A percentile compares a stretch with the other conserved stretches of the same genome.
Conservation (phyloP, 208 protist genomes). For the Crithidia bombi region DNA sequence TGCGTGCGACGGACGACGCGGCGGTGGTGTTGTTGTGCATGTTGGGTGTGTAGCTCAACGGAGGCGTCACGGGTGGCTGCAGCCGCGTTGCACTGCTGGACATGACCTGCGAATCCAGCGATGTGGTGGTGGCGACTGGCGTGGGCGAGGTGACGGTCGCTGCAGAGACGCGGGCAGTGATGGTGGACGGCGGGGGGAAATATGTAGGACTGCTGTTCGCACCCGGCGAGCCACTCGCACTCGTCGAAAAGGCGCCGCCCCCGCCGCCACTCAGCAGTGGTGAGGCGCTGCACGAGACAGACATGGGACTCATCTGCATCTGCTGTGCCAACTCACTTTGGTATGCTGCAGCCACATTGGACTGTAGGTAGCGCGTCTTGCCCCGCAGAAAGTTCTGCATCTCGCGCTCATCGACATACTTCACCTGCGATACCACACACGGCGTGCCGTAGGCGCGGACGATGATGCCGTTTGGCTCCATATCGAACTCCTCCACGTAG, state of each 20-base stretch:
- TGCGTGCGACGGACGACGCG: neutral
- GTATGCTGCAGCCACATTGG: slow-evolving; percentile 16
- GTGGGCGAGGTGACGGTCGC: neutral
- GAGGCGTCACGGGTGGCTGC: neutral
- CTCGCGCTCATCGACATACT: slow-evolving; percentile 57
- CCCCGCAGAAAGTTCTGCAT: slow-evolving; percentile 27
- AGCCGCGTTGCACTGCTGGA: neutral
- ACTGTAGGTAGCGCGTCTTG: slow-evolving; percentile 25
- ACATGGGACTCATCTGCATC: slow-evolving; percentile 6
- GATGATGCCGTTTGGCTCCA: slow-evolving; percentile 90
- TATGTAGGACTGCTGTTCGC: neutral
- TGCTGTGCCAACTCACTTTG: slow-evolving; percentile 13
- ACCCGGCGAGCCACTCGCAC: neutral
- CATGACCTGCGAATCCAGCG: neutral
- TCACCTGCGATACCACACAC: slow-evolving; percentile 79
- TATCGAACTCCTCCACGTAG: slow-evolving; percentile 91
- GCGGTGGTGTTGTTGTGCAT: neutral
- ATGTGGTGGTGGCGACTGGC: neutral
- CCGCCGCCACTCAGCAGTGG: neutral
- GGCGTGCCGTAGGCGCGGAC: slow-evolving; percentile 92
- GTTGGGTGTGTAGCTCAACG: neutral
- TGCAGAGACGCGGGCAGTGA: neutral
- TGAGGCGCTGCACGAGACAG: slow-evolving; percentile 8
- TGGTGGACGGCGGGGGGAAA: slow-evolving; percentile 6
- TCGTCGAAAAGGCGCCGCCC: neutral